Conservation (phyloP, 2,329 filamentous ascomycete genomes). For the Ophiosphaerella herpotricha region DNA sequence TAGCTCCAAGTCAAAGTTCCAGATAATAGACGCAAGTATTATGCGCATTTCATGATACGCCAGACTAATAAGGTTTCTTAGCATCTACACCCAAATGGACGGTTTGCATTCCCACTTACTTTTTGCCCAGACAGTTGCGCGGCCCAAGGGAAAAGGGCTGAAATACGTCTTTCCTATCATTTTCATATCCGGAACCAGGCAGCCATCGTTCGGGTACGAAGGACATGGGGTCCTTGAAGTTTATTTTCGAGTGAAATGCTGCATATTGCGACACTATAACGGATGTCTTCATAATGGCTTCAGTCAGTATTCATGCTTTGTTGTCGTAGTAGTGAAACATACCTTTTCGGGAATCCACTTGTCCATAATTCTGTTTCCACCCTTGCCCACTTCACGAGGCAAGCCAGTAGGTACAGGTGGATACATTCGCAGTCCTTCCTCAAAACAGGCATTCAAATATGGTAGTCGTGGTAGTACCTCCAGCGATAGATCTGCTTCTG, state of each 20-base stretch:
- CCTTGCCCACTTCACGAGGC: constrained; percentile 18
- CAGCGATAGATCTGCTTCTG: constrained; percentile 28
- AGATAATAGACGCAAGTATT: background rate
- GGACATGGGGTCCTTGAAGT: constrained; percentile 25
- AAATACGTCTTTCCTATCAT: constrained; percentile 9
- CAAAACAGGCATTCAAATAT: constrained; percentile 42
- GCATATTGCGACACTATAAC: constrained; percentile 21
- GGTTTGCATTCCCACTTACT: background rate
- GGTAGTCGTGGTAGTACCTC: constrained; percentile 16
- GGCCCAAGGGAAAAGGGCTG: constrained; percentile 20
- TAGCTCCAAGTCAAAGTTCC: background rate
- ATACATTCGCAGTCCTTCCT: constrained; percentile 46
- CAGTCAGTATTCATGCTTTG: background rate
- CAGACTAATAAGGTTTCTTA: background rate
- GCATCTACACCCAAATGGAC: background rate
- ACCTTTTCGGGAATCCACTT: background rate
- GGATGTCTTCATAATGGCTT: background rate
- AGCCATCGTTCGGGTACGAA: constrained; percentile 39
- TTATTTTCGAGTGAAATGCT: constrained; percentile 16
- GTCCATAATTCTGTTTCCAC: constrained; percentile 2
- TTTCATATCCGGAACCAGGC: background rate
- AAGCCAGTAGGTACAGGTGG: constrained; percentile 40
- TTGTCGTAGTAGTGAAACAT: background rate
- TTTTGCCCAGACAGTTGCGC: constrained; percentile 22
- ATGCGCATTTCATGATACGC: background rate